A percentile compares a stretch with the other conserved stretches of the same genome.
These are phyloP conservation scores for Phtheirospermum japonicum DNA, from an alignment of 257 asterid genomes.

Conservation along the genomic window DNA sequence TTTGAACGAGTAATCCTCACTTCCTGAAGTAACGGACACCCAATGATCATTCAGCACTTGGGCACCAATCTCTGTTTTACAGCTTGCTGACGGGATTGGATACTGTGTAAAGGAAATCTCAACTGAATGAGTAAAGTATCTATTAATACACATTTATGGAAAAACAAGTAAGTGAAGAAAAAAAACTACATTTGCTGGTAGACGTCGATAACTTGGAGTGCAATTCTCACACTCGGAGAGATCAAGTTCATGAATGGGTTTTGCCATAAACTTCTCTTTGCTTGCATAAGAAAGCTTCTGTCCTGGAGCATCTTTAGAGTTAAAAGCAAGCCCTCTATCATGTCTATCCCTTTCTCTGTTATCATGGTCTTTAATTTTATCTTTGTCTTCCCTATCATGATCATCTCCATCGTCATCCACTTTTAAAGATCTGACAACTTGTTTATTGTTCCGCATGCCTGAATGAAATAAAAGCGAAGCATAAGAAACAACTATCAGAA, in stretches of 20 bases:
- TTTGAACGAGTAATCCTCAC: constrained; percentile 96
- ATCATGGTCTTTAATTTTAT: constrained; percentile 43
- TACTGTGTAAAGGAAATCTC: constrained; percentile 54
- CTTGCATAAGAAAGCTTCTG: constrained; percentile 55
- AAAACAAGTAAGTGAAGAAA: constrained; percentile 15
- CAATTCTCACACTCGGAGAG: constrained; percentile 81
- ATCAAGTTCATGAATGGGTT: constrained; percentile 95
- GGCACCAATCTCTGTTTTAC: constrained; percentile 61
- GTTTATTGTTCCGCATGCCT: constrained; percentile 62
- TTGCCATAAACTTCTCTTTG: constrained; percentile 67
- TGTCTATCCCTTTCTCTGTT: constrained; percentile 63
- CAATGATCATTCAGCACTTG: constrained; percentile 85
- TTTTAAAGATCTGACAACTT: constrained; percentile 39
- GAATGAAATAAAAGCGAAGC: constrained; percentile 32
- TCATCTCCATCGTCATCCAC: constrained; percentile 50
- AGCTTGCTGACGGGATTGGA: constrained; percentile 76
- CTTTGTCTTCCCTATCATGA: constrained; percentile 51
- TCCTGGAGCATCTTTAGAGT: constrained; percentile 50
- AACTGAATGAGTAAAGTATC: constrained; percentile 32
- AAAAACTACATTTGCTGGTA: constrained; percentile 76
- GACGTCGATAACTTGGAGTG: constrained; percentile 93
- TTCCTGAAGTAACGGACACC: constrained; percentile 99
- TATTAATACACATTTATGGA: constrained; percentile 23
- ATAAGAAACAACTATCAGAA: constrained; percentile 27
- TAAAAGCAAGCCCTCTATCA: constrained; percentile 46